phyloP scores from a whole-genome alignment of 2,329 filamentous ascomycete genomes.

The Penicillium sp. region DNA sequence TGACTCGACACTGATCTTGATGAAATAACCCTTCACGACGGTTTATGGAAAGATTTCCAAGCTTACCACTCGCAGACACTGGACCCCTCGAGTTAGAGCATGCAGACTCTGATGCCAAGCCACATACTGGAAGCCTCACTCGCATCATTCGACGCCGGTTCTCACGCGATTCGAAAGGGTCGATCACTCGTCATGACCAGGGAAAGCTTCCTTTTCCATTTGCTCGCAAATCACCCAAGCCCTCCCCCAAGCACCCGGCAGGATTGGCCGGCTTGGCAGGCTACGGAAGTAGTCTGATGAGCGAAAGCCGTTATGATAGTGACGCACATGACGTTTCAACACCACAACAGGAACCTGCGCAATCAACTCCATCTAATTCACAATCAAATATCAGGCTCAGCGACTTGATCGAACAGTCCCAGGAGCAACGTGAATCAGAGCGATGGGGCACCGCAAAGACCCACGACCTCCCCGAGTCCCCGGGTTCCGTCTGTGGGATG shows the following conservation, averaged over 20 bases:
- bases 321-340: constrained; percentile 37
- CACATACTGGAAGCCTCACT: constrained; percentile 21
- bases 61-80: constrained; percentile 5
- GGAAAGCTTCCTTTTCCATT: constrained; percentile 17
- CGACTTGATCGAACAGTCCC: constrained; percentile 17
- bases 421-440: constrained; percentile 14
- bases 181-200: constrained; percentile 11
- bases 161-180: constrained; percentile 26
- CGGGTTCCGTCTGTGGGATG: constrained; percentile 10
- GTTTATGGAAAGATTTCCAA: too few relatives aligned
- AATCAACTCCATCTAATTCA: constrained; percentile 5
- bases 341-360: constrained; percentile 20
- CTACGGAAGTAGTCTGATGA: constrained; percentile 32
- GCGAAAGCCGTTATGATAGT: constrained; percentile 38
- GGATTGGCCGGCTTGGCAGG: constrained; percentile 12
- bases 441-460: constrained; percentile 1
- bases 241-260: constrained; percentile 2
- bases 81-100: constrained; percentile 6
- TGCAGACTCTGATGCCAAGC: constrained; percentile 4
- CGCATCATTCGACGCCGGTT: constrained; percentile 28
- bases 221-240: constrained; percentile 13
- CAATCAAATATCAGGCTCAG: constrained; percentile 12
- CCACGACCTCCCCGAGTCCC: constrained; percentile 1
- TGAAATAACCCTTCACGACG: too few relatives aligned
- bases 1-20: neutral